These are phyloP conservation scores for Micractinium conductrix DNA, from an alignment of 139 green algal species.

Conservation along the genomic window DNA sequence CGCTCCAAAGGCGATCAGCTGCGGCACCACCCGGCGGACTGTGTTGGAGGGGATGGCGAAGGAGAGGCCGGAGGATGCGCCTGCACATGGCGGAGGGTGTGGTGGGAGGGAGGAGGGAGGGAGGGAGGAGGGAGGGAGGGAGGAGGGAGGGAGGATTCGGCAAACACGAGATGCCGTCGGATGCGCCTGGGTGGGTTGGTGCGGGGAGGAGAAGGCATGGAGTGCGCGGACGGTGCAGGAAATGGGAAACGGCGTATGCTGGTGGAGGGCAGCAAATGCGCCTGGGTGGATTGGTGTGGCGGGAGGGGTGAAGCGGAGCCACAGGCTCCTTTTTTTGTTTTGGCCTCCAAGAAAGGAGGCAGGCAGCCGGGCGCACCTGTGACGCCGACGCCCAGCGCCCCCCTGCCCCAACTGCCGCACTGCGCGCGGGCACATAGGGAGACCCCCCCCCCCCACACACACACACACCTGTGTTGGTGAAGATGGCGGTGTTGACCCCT, in stretches of 20 bases:
- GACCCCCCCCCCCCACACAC: background rate
- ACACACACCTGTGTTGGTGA: slow-evolving; percentile 67
- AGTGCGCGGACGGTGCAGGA: too few relatives aligned
- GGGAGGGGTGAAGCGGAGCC: too few relatives aligned
- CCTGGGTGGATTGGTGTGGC: too few relatives aligned
- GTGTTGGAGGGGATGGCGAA: slow-evolving; percentile 89
- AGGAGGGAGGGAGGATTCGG: background rate
- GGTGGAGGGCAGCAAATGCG: background rate
- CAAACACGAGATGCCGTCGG: too few relatives aligned
- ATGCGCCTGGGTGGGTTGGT: too few relatives aligned
- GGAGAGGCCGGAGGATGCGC: slow-evolving; percentile 70
- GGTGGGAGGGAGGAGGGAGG: background rate
- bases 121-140: background rate
- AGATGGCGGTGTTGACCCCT: slow-evolving; percentile 83
- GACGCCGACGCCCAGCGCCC: background rate
- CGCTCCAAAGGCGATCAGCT: slow-evolving; percentile 79
- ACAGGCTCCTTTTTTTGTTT: too few relatives aligned
- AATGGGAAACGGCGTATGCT: background rate
- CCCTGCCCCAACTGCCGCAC: background rate
- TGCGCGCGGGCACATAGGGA: too few relatives aligned
- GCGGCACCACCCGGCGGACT: slow-evolving; percentile 73
- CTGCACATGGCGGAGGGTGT: slow-evolving; percentile 11
- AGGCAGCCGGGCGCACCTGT: background rate
- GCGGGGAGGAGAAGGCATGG: too few relatives aligned
- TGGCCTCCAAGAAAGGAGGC: background rate